These are phyloP conservation scores for Leptosphaerulina australis DNA, from an alignment of 2,329 filamentous ascomycete species.

Conservation along the genomic window DNA sequence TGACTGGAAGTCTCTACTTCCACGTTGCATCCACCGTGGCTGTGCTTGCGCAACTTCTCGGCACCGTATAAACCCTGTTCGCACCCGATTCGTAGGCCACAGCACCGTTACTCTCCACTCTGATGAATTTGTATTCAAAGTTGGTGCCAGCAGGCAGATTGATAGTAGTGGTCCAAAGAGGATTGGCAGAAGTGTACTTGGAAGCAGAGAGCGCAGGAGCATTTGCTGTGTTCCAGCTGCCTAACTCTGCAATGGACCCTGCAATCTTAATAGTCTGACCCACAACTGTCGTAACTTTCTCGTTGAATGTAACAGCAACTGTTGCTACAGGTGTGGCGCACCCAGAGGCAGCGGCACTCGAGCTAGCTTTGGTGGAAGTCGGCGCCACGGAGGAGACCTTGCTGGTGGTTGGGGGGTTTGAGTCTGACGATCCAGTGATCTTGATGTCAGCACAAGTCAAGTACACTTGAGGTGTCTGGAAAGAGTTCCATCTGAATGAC, in stretches of 20 bases:
- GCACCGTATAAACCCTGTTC: constrained; percentile 51
- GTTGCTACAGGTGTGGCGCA: constrained; percentile 37
- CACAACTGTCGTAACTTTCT: constrained; percentile 55
- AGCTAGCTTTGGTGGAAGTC: constrained; percentile 18
- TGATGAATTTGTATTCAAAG: constrained; percentile 56
- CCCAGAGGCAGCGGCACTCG: constrained; percentile 20
- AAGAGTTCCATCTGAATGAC: constrained; percentile 44
- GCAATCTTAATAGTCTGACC: constrained; percentile 57
- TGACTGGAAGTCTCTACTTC: constrained; percentile 23
- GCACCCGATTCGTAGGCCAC: constrained; percentile 53
- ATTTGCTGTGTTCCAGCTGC: constrained; percentile 51
- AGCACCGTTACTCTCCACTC: constrained; percentile 53
- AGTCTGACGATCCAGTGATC: constrained; percentile 27
- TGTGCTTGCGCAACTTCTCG: constrained; percentile 27
- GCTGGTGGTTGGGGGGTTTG: constrained; percentile 25
- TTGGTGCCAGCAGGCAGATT: constrained; percentile 51
- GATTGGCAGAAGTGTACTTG: constrained; percentile 52
- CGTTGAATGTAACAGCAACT: constrained; percentile 52
- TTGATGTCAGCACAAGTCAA: constrained; percentile 43
- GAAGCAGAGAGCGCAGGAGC: constrained; percentile 51
- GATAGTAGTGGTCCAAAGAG: constrained; percentile 54
- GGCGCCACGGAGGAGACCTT: constrained; percentile 17
- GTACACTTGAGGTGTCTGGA: constrained; percentile 44
- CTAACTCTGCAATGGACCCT: constrained; percentile 53
- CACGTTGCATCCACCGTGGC: constrained; percentile 29